Percentiles rank a stretch among this genome's conserved stretches.
Evolutionary conservation across 305 asterid genomes (phyloP).

Genomic region (Striga hermonthica): DNA sequence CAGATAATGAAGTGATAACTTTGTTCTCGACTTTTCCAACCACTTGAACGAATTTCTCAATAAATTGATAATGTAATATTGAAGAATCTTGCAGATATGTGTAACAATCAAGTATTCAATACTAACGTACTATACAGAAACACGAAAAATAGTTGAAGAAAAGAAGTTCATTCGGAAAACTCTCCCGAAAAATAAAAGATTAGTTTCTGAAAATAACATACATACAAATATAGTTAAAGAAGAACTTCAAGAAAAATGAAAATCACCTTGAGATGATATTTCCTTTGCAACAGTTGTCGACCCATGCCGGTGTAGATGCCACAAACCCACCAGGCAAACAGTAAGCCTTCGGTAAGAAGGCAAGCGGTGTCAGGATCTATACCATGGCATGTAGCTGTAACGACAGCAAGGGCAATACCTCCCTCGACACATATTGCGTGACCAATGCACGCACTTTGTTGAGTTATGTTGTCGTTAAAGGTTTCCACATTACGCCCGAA

Average conservation of each 20-base stretch:
- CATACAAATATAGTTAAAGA: no score
- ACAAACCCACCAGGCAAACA: conserved; percentile 85
- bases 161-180: no score
- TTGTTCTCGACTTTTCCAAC: neutral
- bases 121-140: no score
- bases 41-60: neutral
- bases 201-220: no score
- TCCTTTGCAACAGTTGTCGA: conserved; percentile 63
- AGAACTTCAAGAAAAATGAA: neutral
- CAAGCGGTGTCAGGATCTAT: conserved; percentile 66
- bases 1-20: neutral
- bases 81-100: no score
- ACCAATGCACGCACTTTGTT: conserved; percentile 52
- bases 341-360: conserved; percentile 65
- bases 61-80: no score
- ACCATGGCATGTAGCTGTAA: conserved; percentile 60
- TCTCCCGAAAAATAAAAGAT: no score
- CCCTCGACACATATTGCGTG: conserved; percentile 73
- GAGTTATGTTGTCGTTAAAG: conserved; percentile 53
- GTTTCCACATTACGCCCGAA: conserved; percentile 65
- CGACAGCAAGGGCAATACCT: conserved; percentile 64
- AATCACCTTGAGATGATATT: conserved; percentile 68
- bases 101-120: no score
- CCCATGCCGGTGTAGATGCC: conserved; percentile 81
- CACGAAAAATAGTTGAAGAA: no score